These are phyloP conservation scores for Wickerhamiella parazyma DNA, from an alignment of 805 yeast species.

Conservation along the genomic window DNA sequence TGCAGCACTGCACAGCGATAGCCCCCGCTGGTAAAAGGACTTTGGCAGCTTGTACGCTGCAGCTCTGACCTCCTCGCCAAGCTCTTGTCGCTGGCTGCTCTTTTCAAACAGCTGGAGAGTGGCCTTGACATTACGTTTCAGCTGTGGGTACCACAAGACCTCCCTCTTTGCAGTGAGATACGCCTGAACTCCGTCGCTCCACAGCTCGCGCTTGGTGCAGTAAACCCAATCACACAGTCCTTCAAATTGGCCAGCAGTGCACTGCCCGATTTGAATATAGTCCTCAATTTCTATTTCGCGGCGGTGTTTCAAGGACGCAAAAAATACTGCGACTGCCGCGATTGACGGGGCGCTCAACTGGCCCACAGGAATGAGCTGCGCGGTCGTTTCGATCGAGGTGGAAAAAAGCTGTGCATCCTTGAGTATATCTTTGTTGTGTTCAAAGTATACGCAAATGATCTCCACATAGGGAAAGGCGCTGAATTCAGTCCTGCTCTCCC, in stretches of 20 bases:
- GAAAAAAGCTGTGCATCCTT: neutral
- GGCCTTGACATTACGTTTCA: neutral
- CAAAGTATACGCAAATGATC: neutral
- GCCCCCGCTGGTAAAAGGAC: neutral
- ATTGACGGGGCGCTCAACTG: neutral
- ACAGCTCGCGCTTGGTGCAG: neutral
- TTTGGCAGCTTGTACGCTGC: neutral
- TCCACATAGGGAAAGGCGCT: neutral
- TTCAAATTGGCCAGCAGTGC: neutral
- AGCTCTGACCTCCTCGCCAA: neutral
- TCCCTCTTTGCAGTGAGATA: neutral
- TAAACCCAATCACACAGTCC: constrained; percentile 3
- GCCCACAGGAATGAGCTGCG: neutral
- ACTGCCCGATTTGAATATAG: neutral
- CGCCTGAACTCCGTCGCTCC: neutral
- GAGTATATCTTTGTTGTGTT: neutral
- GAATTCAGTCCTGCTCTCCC: neutral
- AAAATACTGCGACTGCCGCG: neutral
- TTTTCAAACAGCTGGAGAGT: neutral
- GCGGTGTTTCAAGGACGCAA: neutral
- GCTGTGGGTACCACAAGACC: neutral
- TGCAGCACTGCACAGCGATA: neutral
- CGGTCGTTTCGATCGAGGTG: neutral
- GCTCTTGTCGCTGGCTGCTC: neutral
- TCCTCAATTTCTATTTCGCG: neutral